These are phyloP conservation scores for Linnemannia schmuckeri DNA, from an alignment of 192 early-diverging fungal genomes.

Conservation along the genomic window DNA sequence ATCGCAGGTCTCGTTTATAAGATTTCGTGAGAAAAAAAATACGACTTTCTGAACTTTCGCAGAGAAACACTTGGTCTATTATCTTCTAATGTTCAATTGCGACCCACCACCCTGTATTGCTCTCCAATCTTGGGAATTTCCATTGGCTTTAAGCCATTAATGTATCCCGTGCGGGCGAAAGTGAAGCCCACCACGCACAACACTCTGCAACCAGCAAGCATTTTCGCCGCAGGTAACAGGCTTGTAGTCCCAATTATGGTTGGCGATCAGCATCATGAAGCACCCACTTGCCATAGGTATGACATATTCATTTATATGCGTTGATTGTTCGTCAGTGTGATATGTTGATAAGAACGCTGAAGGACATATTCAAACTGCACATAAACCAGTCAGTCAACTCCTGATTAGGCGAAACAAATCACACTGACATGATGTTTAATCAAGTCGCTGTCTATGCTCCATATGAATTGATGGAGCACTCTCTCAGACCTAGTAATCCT, in stretches of 20 bases:
- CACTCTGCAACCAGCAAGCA: not conserved
- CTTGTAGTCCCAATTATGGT: not conserved
- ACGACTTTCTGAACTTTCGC: too few species aligned
- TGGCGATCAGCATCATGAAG: not conserved
- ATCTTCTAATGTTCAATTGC: not conserved
- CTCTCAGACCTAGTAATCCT: not conserved
- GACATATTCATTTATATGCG: not conserved
- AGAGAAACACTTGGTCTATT: not conserved
- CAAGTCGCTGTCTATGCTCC: not conserved
- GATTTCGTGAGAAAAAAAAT: not conserved
- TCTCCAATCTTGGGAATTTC: not conserved
- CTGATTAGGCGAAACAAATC: not conserved
- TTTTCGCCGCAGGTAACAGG: not conserved
- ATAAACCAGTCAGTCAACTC: not conserved
- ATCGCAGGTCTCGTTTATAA: too few species aligned
- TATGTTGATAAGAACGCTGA: not conserved
- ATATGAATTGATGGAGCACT: not conserved
- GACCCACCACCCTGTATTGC: not conserved
- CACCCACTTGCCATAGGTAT: not conserved
- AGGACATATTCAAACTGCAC: not conserved
- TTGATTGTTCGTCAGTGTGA: not conserved
- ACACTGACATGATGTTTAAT: not conserved
- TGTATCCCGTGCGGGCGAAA: not conserved
- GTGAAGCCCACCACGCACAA: not conserved
- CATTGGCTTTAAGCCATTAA: not conserved